A percentile compares a stretch with the other conserved stretches of the same genome.
These are phyloP conservation scores for Suillus lakei DNA, from an alignment of 768 basidiomycete genomes.

Conservation along the genomic window DNA sequence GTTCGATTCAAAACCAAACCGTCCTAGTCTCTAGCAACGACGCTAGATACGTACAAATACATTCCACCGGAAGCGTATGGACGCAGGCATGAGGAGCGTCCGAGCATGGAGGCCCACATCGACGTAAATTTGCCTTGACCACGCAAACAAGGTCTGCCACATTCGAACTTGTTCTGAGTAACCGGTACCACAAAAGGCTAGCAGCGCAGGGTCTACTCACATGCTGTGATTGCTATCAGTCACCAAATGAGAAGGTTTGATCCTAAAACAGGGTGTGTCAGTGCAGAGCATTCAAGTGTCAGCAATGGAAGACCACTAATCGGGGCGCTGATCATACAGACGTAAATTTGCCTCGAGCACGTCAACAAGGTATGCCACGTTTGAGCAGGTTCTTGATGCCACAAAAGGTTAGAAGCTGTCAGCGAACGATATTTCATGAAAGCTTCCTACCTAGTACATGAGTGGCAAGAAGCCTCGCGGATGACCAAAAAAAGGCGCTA, in stretches of 20 bases:
- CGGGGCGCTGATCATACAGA: neutral
- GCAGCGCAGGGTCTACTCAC: conserved; percentile 15
- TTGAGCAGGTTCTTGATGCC: conserved; percentile 22
- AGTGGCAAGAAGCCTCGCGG: no score
- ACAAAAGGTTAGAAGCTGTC: conserved; percentile 17
- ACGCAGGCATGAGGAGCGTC: no score
- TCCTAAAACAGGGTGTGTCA: neutral
- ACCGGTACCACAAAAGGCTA: conserved; percentile 20
- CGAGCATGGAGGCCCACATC: no score
- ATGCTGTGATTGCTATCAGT: conserved; percentile 25
- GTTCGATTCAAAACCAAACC: neutral
- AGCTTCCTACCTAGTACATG: no score
- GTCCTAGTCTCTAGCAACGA: no score
- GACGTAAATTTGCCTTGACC: neutral
- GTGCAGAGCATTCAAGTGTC: neutral
- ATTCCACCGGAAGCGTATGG: no score
- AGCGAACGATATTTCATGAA: no score
- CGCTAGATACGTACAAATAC: neutral
- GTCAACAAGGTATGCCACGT: conserved; percentile 27
- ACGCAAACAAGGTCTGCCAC: conserved; percentile 26
- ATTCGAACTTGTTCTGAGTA: conserved; percentile 16
- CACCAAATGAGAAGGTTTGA: conserved; percentile 19
- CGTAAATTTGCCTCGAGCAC: neutral
- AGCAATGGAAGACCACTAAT: no score
- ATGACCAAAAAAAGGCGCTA: conserved; percentile 13